Percentiles rank a stretch among this genome's conserved stretches.
Conservation (phyloP, 2,329 filamentous ascomycete species). For the Beauveria sp. region DNA sequence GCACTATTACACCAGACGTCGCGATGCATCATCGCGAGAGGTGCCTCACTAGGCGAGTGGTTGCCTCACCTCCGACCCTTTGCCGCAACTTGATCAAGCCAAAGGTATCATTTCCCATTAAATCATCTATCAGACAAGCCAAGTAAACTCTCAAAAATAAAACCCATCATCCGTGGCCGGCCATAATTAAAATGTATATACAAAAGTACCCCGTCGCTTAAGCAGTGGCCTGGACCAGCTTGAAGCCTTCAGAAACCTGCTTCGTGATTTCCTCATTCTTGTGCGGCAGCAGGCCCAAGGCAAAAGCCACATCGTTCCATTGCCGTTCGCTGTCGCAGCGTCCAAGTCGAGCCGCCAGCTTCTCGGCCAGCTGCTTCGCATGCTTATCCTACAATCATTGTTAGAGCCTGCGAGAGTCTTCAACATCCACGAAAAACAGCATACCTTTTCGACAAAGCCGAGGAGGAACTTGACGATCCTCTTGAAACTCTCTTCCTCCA, state of each 20-base stretch:
- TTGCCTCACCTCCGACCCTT: too few species aligned
- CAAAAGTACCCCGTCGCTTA: slow-evolving; percentile 23
- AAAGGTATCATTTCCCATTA: background rate
- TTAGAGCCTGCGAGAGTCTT: slow-evolving; percentile 13
- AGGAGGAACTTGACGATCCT: slow-evolving; percentile 87
- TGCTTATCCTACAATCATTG: slow-evolving; percentile 71
- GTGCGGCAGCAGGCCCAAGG: slow-evolving; percentile 79
- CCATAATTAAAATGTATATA: slow-evolving; percentile 5
- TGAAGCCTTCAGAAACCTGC: slow-evolving; percentile 67
- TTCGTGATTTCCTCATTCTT: slow-evolving; percentile 87
- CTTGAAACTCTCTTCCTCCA: slow-evolving; percentile 80
- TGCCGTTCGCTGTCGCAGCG: slow-evolving; percentile 89
- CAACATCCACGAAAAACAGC: slow-evolving; percentile 18
- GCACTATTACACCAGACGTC: too few species aligned
- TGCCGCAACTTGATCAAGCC: background rate
- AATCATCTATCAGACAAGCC: background rate
- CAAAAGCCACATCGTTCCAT: slow-evolving; percentile 96
- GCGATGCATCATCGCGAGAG: too few species aligned
- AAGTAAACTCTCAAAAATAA: background rate
- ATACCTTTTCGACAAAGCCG: slow-evolving; percentile 94
- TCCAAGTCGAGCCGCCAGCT: slow-evolving; percentile 76
- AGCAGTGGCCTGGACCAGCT: slow-evolving; percentile 56
- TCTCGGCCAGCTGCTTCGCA: slow-evolving; percentile 86
- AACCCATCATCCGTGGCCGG: background rate
- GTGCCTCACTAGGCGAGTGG: too few species aligned